Percentiles rank a stretch among this genome's conserved stretches.
Conservation (phyloP, 345 rosid genomes). For the Gossypium sturtianum region DNA sequence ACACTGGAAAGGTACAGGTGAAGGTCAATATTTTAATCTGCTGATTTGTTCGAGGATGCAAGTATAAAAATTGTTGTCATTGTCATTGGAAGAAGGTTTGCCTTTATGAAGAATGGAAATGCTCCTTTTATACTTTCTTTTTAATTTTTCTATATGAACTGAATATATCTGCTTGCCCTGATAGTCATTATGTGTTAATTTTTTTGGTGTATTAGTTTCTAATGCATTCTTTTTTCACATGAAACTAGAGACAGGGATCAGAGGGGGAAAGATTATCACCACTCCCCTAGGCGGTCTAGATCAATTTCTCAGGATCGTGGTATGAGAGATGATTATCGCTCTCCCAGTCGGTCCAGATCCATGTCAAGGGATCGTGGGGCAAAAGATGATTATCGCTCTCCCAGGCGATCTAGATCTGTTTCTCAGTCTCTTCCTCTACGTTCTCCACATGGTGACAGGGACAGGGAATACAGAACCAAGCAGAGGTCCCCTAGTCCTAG, state of each 20-base stretch:
- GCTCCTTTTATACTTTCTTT: not conserved
- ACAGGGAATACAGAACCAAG: conserved; percentile 31
- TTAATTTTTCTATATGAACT: not conserved
- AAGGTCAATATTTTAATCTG: conserved; percentile 31
- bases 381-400: conserved; percentile 43
- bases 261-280: conserved; percentile 36
- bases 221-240: conserved; percentile 5
- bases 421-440: conserved; percentile 42
- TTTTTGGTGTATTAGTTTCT: conserved; percentile 5
- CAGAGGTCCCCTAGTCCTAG: conserved; percentile 43
- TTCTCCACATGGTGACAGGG: conserved; percentile 45
- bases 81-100: conserved; percentile 5
- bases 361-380: conserved; percentile 45
- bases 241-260: conserved; percentile 35
- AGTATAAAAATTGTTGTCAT: conserved; percentile 9
- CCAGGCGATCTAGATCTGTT: conserved; percentile 47
- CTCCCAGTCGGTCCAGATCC: conserved; percentile 53
- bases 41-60: conserved; percentile 33
- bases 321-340: conserved; percentile 36
- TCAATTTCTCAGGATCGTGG: conserved; percentile 41
- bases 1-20: conserved; percentile 54
- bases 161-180: not conserved
- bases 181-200: not conserved
- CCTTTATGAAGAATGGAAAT: conserved; percentile 9
- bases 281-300: conserved; percentile 48